These are phyloP conservation scores for Hyphodiscus sp. DNA, from an alignment of 2,329 filamentous ascomycete species.

Conservation along the genomic window DNA sequence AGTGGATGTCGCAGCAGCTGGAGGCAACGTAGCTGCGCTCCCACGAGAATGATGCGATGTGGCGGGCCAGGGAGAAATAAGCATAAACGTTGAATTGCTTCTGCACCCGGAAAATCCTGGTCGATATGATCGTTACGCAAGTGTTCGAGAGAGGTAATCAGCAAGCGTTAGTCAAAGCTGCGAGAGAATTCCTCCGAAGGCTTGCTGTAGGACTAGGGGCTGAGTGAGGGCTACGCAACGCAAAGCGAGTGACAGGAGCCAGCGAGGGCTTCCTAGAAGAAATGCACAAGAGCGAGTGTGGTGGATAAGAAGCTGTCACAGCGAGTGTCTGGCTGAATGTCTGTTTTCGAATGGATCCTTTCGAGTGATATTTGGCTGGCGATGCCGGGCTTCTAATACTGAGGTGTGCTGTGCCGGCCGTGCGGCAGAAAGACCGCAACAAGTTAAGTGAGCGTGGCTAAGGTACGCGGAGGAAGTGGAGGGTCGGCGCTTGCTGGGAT, in stretches of 20 bases:
- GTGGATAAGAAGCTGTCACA: slow-evolving; percentile 14
- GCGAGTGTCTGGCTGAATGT: slow-evolving; percentile 9
- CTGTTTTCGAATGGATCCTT: slow-evolving; percentile 13
- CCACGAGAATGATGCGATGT: slow-evolving; percentile 5
- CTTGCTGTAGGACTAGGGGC: slow-evolving; percentile 24
- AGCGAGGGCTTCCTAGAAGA: slow-evolving; percentile 61
- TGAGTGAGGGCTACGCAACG: slow-evolving; percentile 24
- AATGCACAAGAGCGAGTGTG: slow-evolving; percentile 31
- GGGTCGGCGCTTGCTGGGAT: neutral
- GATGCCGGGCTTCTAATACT: slow-evolving; percentile 26
- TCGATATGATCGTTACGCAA: slow-evolving; percentile 9
- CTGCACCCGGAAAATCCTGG: slow-evolving; percentile 3
- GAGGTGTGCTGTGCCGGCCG: slow-evolving; percentile 12
- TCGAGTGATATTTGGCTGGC: slow-evolving; percentile 20
- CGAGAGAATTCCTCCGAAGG: slow-evolving; percentile 23
- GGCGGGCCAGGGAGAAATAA: slow-evolving; percentile 17
- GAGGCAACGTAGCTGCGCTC: slow-evolving; percentile 25
- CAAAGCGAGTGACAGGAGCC: slow-evolving; percentile 68
- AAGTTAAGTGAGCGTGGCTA: slow-evolving; percentile 12
- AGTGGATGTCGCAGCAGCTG: slow-evolving; percentile 21
- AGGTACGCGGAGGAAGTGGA: slow-evolving; percentile 10
- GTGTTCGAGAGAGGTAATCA: slow-evolving; percentile 9
- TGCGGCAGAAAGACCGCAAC: slow-evolving; percentile 21
- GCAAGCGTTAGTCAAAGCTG: slow-evolving; percentile 17
- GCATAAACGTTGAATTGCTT: slow-evolving; percentile 17